Evolutionary conservation across 2,329 filamentous ascomycete genomes (phyloP), one percentile per base, ranked within the genome.

Genomic region (Phialemonium atrogriseum): DNA sequence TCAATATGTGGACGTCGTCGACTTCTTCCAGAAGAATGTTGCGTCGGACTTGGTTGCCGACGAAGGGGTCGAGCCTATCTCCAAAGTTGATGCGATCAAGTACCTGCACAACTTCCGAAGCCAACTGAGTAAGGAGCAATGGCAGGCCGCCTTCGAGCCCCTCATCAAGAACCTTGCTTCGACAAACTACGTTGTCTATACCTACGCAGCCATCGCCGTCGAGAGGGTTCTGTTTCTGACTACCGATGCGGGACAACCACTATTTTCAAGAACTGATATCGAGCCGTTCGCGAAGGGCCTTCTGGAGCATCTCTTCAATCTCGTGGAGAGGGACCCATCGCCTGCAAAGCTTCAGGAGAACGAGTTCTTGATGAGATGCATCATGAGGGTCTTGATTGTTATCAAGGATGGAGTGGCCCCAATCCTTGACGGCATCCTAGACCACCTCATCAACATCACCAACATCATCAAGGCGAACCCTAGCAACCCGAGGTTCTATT

Each of bases 41-140:
- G 89, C 89, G 9, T 71, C 77, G n/a, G 91, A 98, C 55, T 68
- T 98, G 24, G 67, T 94, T 38, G 69, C 73, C n/a, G 67, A 75
- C 20, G 66, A 71, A 18, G 71, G 70, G 3, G 73, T 82, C 1
- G 75, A 94, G 46, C 82, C 87, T 7, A 88, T 98, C 38, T 70
- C 94, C 46, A 94, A 94, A 64, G 89, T 98, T 11, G 91, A 96
- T 56, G 89, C 89, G 12, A 94, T 98, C 68, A 98, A 96, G 58
- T 98, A 88, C 54, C 73, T 98, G 23, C 94, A 98, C 66, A 85
- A 83, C 26, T 98, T 98, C 76, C 82, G 91, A 48, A 94, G 87
- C 54, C 87, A 95, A 51, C 71, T 98, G 39, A 89, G 86, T 12
- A 85, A 85, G 54, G 80, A 88, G 20, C 84, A 95, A 55, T 96